These are phyloP conservation scores for Nakaseomyces kungkrabaensis DNA, from an alignment of 1,139 yeast species.

Conservation along the genomic window DNA sequence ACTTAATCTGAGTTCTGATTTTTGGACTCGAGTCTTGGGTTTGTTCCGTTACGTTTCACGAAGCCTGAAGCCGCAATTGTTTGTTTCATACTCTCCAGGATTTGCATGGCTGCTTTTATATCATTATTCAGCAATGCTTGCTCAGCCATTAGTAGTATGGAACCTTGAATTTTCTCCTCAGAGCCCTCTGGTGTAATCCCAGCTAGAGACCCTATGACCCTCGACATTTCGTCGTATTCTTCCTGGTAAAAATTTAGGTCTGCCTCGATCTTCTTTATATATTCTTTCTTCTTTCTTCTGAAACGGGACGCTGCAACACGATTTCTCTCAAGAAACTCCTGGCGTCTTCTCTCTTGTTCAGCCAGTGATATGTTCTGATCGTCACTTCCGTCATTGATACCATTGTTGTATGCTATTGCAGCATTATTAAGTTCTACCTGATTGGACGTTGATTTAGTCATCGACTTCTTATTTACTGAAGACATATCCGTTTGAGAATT, in stretches of 20 bases:
- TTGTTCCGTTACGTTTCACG: conserved; percentile 20
- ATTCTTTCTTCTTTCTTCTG: conserved; percentile 87
- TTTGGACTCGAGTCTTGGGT: conserved; percentile 10
- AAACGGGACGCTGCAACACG: conserved; percentile 94
- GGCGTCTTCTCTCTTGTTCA: conserved; percentile 57
- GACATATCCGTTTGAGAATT: neutral
- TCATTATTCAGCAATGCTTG: conserved; percentile 19
- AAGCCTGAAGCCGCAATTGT: conserved; percentile 15
- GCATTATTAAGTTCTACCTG: neutral
- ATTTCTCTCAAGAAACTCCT: conserved; percentile 78
- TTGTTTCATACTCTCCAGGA: conserved; percentile 19
- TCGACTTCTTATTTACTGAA: neutral
- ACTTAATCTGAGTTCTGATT: neutral
- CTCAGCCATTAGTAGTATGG: conserved; percentile 14
- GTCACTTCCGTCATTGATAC: conserved; percentile 9
- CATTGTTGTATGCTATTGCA: conserved; percentile 2
- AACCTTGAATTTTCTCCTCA: conserved; percentile 1
- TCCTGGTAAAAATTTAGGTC: conserved; percentile 59
- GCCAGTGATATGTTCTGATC: conserved; percentile 9
- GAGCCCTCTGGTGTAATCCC: conserved; percentile 9
- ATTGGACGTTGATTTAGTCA: too few relatives aligned
- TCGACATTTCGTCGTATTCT: conserved; percentile 59
- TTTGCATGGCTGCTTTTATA: conserved; percentile 14
- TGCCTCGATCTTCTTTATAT: conserved; percentile 71
- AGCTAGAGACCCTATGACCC: conserved; percentile 14